Percentiles rank a stretch among this genome's conserved stretches.
Evolutionary conservation across 2,329 filamentous ascomycete species (phyloP).

Genomic region (Penicillium corylophilum): DNA sequence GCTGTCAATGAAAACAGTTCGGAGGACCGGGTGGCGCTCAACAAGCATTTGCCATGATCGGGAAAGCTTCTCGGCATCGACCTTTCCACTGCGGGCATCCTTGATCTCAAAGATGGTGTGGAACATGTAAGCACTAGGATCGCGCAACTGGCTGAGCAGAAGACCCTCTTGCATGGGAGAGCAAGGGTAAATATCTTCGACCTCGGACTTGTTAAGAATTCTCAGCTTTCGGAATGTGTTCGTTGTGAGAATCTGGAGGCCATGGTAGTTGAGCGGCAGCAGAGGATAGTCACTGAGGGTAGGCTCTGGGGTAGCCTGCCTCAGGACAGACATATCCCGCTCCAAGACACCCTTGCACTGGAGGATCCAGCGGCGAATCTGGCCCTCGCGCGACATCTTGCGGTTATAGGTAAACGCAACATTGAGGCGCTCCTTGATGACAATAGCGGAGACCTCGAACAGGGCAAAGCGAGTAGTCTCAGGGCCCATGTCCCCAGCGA

Average conservation of each 20-base stretch:
- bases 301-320: slow-evolving; percentile 28
- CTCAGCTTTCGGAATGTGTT: slow-evolving; percentile 38
- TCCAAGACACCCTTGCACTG: slow-evolving; percentile 41
- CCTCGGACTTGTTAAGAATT: slow-evolving; percentile 27
- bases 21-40: slow-evolving; percentile 33
- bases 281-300: slow-evolving; percentile 48
- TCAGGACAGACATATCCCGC: slow-evolving; percentile 25
- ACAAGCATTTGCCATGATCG: slow-evolving; percentile 36
- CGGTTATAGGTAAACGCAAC: slow-evolving; percentile 53
- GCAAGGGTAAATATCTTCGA: slow-evolving; percentile 39
- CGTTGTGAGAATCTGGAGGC: slow-evolving; percentile 37
- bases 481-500: slow-evolving; percentile 46
- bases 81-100: slow-evolving; percentile 14
- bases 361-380: slow-evolving; percentile 46
- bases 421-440: slow-evolving; percentile 47
- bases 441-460: slow-evolving; percentile 53
- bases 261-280: slow-evolving; percentile 43
- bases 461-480: slow-evolving; percentile 48
- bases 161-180: slow-evolving; percentile 41
- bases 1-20: slow-evolving; percentile 38
- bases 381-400: slow-evolving; percentile 45
- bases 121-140: slow-evolving; percentile 38
- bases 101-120: slow-evolving; percentile 37
- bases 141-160: slow-evolving; percentile 38
- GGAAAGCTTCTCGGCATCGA: slow-evolving; percentile 30